These are phyloP conservation scores for Penicillium brasilianum DNA, from an alignment of 2,329 filamentous ascomycete genomes.

Conservation along the genomic window DNA sequence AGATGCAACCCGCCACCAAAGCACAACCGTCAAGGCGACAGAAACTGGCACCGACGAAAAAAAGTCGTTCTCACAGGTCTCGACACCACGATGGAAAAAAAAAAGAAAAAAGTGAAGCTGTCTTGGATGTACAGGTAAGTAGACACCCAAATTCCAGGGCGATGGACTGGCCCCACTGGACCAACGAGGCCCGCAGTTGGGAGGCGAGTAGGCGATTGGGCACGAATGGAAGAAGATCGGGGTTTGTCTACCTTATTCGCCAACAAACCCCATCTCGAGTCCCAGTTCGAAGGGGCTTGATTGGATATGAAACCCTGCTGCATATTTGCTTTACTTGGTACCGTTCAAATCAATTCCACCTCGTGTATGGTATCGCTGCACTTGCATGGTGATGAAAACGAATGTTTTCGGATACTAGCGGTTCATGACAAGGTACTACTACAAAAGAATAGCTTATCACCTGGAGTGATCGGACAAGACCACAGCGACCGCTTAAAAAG, in stretches of 20 bases:
- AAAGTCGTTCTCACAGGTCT: not conserved
- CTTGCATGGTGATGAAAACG: conserved; percentile 7
- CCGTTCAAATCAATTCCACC: not conserved
- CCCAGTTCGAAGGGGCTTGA: not conserved
- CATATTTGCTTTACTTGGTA: not conserved
- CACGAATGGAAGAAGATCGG: conserved; percentile 19
- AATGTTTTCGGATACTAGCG: no score
- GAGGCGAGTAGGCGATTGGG: conserved; percentile 33
- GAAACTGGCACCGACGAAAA: not conserved
- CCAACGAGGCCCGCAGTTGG: conserved; percentile 30
- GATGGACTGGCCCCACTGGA: conserved; percentile 13
- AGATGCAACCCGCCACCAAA: not conserved
- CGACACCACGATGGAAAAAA: not conserved
- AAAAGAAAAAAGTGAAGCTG: conserved; percentile 29
- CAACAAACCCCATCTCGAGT: not conserved
- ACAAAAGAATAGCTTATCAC: not conserved
- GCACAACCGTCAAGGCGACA: not conserved
- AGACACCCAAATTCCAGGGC: not conserved
- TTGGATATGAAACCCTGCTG: not conserved
- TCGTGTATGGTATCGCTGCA: not conserved
- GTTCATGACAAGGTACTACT: not conserved
- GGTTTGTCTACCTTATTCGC: not conserved
- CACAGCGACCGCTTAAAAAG: not conserved
- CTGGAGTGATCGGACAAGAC: not conserved
- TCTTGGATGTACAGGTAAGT: not conserved